A percentile compares a stretch with the other conserved stretches of the same genome.
These are phyloP conservation scores for Neonectria punicea DNA, from an alignment of 2,329 filamentous ascomycete species.

Conservation along the genomic window DNA sequence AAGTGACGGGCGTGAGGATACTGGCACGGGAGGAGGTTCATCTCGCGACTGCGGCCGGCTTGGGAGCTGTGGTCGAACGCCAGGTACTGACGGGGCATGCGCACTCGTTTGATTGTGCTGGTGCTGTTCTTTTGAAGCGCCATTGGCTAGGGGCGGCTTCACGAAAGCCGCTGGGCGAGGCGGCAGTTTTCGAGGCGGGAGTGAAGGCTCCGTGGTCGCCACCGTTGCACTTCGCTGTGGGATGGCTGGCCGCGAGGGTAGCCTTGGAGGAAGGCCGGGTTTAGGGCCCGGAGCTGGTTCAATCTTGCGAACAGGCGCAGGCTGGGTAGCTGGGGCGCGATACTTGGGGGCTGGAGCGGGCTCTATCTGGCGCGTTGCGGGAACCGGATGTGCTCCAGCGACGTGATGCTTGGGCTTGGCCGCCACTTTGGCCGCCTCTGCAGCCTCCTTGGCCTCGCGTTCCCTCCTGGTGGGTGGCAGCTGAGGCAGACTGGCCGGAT, in stretches of 20 bases:
- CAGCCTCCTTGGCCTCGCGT: constrained; percentile 55
- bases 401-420: constrained; percentile 27
- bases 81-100: constrained; percentile 27
- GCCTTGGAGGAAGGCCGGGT: constrained; percentile 60
- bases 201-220: constrained; percentile 20
- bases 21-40: constrained; percentile 62
- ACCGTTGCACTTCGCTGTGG: constrained; percentile 27
- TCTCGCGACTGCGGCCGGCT: constrained; percentile 41
- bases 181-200: constrained; percentile 32
- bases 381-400: constrained; percentile 27
- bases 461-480: constrained; percentile 67
- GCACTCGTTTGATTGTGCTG: constrained; percentile 18
- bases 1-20: constrained; percentile 62
- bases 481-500: constrained; percentile 66
- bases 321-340: constrained; percentile 22
- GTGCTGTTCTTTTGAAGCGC: constrained; percentile 21
- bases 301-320: constrained; percentile 43
- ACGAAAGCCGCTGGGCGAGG: constrained; percentile 26
- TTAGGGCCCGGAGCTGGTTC: constrained; percentile 44
- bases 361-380: constrained; percentile 34
- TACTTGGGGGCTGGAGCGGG: constrained; percentile 27
- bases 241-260: constrained; percentile 61
- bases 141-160: constrained; percentile 31
- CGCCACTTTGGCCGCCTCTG: constrained; percentile 37
- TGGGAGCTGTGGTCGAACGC: constrained; percentile 31